Percentiles rank a stretch among this genome's conserved stretches.
Evolutionary conservation across 768 basidiomycete species (phyloP).

Genomic region (Trametes cinnabarina): DNA sequence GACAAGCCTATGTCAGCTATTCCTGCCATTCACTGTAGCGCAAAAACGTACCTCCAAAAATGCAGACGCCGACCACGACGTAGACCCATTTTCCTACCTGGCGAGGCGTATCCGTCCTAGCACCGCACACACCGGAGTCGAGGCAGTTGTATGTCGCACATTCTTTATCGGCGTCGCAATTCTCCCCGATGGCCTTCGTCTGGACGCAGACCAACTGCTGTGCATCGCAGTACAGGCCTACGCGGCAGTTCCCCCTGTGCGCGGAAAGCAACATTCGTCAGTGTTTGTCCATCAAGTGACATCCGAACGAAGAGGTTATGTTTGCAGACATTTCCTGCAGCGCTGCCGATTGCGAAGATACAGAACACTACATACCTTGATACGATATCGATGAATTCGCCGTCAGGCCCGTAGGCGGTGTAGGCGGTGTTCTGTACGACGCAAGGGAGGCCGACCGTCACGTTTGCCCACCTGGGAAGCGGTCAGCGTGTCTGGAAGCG

Average conservation of each 20-base stretch:
- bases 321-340: no score
- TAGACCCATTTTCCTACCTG: slow-evolving; percentile 72
- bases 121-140: slow-evolving; percentile 58
- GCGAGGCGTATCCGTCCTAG: slow-evolving; percentile 54
- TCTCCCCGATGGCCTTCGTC: slow-evolving; percentile 52
- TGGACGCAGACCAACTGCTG: slow-evolving; percentile 53
- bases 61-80: slow-evolving; percentile 64
- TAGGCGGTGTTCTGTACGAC: slow-evolving; percentile 78
- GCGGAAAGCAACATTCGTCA: background rate
- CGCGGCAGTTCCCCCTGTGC: slow-evolving; percentile 65
- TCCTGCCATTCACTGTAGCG: background rate
- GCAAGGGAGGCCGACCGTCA: slow-evolving; percentile 61
- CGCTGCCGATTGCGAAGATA: background rate
- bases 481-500: background rate
- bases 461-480: slow-evolving; percentile 69
- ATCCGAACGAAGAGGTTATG: no score
- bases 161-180: slow-evolving; percentile 65
- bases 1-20: background rate
- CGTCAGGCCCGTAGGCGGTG: slow-evolving; percentile 56
- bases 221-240: slow-evolving; percentile 77
- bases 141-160: slow-evolving; percentile 76
- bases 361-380: slow-evolving; percentile 55
- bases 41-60: slow-evolving; percentile 55
- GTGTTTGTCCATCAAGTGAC: no score
- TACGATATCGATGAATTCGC: slow-evolving; percentile 73